Conservation (phyloP, 2,329 filamentous ascomycete genomes). For the Fusarium sp. region DNA sequence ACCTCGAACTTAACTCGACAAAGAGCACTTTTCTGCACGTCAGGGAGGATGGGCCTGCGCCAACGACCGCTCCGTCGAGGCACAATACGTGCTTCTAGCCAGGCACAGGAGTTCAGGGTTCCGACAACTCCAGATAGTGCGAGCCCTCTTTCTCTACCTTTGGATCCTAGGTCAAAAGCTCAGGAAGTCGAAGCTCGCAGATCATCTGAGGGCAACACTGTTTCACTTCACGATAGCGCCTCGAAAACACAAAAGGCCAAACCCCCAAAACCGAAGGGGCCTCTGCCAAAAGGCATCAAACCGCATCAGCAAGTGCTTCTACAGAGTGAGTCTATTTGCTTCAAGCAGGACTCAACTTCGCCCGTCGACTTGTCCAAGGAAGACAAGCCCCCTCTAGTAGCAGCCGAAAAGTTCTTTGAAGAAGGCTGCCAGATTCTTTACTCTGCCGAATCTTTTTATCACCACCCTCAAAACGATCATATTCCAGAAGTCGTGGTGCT, state of each 20-base stretch:
- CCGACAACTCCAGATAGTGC: not conserved
- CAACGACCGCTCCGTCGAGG: constrained; percentile 19
- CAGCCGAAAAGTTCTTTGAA: constrained; percentile 53
- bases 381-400: constrained; percentile 45
- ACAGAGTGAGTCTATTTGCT: constrained; percentile 44
- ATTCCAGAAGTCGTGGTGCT: constrained; percentile 79
- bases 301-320: constrained; percentile 37
- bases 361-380: constrained; percentile 35
- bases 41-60: constrained; percentile 6
- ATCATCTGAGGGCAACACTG: not conserved
- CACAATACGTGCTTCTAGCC: constrained; percentile 5
- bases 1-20: not conserved
- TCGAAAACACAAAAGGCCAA: constrained; percentile 17
- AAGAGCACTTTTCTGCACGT: constrained; percentile 14
- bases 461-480: constrained; percentile 65
- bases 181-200: not conserved
- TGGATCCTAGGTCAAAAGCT: not conserved
- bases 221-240: not conserved
- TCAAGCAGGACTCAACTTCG: constrained; percentile 18
- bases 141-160: too few species aligned
- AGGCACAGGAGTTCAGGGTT: not conserved
- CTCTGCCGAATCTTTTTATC: constrained; percentile 62
- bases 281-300: constrained; percentile 37
- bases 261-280: constrained; percentile 10
- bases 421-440: constrained; percentile 60